Evolutionary conservation across 352 stramenopile genomes (phyloP).

Genomic region (Lagenidium giganteum): DNA sequence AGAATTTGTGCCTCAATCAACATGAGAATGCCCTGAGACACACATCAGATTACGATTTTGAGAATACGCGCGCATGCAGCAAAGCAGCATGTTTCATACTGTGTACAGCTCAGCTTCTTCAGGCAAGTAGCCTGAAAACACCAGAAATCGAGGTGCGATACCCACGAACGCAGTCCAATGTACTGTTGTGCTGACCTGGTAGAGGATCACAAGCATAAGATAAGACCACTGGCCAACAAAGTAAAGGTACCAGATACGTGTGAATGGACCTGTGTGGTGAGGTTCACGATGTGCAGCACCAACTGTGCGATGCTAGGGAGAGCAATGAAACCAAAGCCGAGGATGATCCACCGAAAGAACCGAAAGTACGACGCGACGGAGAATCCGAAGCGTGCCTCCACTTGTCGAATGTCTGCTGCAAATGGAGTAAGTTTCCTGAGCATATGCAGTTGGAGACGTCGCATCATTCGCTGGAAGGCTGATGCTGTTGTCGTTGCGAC

Average conservation of each 20-base stretch:
- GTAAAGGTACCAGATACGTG: neutral
- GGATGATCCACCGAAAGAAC: conserved; percentile 78
- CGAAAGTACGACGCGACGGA: conserved; percentile 79
- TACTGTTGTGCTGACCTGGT: conserved; percentile 2
- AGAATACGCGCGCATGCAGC: neutral
- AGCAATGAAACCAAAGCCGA: conserved; percentile 57
- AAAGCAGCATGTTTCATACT: conserved; percentile 14
- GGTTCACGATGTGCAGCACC: conserved; percentile 39
- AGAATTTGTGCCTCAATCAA: conserved; percentile 46
- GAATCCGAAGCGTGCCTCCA: conserved; percentile 76
- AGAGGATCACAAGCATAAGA: no score
- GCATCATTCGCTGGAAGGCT: no score
- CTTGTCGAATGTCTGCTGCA: conserved; percentile 56
- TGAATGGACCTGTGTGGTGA: conserved; percentile 19
- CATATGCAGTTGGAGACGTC: no score
- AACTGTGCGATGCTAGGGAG: conserved; percentile 46
- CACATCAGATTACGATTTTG: neutral
- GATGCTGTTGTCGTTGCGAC: conserved; percentile 5
- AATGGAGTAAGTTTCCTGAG: conserved; percentile 55
- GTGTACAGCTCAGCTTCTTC: conserved; percentile 52
- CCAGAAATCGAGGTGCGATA: conserved; percentile 43
- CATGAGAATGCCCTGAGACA: conserved; percentile 34
- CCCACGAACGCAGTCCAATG: conserved; percentile 38
- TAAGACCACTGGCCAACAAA: no score
- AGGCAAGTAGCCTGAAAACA: conserved; percentile 50